Conservation (phyloP, 306 rosid genomes). For the Pyrus bretschneideri region DNA sequence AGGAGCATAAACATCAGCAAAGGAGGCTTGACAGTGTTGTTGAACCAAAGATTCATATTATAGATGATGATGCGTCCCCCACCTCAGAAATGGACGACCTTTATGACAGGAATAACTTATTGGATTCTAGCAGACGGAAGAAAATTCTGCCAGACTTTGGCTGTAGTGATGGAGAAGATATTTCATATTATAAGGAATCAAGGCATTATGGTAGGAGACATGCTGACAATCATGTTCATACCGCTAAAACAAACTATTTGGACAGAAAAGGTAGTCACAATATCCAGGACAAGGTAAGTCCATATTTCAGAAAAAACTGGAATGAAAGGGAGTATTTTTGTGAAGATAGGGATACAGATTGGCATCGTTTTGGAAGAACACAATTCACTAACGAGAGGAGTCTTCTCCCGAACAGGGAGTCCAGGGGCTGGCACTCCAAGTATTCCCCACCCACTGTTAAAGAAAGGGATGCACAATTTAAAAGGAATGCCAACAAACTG, state of each 20-base stretch:
- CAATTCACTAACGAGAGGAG: slow-evolving; percentile 20
- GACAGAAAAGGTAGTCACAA: slow-evolving; percentile 19
- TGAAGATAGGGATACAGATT: slow-evolving; percentile 26
- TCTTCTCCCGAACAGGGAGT: slow-evolving; percentile 29
- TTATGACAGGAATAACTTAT: slow-evolving; percentile 14
- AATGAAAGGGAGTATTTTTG: slow-evolving; percentile 22
- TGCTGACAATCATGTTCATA: slow-evolving; percentile 17
- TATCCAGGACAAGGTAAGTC: slow-evolving; percentile 23
- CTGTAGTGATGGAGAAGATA: slow-evolving; percentile 19
- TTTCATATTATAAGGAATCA: slow-evolving; percentile 29
- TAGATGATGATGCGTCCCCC: slow-evolving; percentile 22
- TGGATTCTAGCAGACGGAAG: slow-evolving; percentile 26
- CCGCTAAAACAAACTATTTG: slow-evolving; percentile 11
- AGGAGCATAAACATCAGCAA: slow-evolving; percentile 23
- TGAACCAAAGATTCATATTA: slow-evolving; percentile 9
- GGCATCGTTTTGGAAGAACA: slow-evolving; percentile 22
- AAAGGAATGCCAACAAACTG: slow-evolving; percentile 23
- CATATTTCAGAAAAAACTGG: slow-evolving; percentile 18
- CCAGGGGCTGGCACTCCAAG: slow-evolving; percentile 33
- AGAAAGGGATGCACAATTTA: slow-evolving; percentile 25
- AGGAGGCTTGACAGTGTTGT: slow-evolving; percentile 18
- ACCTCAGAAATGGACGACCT: slow-evolving; percentile 26
- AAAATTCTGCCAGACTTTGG: slow-evolving; percentile 24
- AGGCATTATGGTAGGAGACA: slow-evolving; percentile 27
- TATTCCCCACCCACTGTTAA: slow-evolving; percentile 20